These are phyloP conservation scores for Vanderwaltozyma tropicalis DNA, from an alignment of 805 yeast genomes.

Conservation along the genomic window DNA sequence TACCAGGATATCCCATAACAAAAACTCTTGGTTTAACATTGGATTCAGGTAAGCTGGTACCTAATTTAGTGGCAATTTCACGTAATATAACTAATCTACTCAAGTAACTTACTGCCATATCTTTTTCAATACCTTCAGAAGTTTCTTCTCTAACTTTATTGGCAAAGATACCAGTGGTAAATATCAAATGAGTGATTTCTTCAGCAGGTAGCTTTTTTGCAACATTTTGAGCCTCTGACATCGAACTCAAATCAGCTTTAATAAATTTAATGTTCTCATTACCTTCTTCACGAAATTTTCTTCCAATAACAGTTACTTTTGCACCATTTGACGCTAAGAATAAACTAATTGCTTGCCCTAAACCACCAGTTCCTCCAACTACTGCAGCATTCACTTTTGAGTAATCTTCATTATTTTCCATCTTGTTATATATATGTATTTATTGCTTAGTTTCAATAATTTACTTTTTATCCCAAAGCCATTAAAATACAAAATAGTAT, in stretches of 20 bases:
- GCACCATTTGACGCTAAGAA: slow-evolving; percentile 23
- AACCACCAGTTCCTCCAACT: slow-evolving; percentile 35
- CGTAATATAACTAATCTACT: slow-evolving; percentile 28
- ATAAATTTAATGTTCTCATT: slow-evolving; percentile 22
- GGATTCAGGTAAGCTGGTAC: slow-evolving; percentile 1
- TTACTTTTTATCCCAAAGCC: neutral
- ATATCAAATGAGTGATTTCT: slow-evolving; percentile 23
- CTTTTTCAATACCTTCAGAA: slow-evolving; percentile 31
- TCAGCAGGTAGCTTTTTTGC: slow-evolving; percentile 18
- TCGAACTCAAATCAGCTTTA: slow-evolving; percentile 28
- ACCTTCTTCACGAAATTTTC: slow-evolving; percentile 26
- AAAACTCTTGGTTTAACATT: slow-evolving; percentile 27
- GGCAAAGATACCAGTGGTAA: slow-evolving; percentile 35
- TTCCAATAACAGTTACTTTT: slow-evolving; percentile 30
- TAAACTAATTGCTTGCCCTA: slow-evolving; percentile 29
- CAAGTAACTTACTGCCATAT: slow-evolving; percentile 31
- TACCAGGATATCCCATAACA: slow-evolving; percentile 34
- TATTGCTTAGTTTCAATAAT: slow-evolving; percentile 3
- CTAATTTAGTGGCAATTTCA: slow-evolving; percentile 19
- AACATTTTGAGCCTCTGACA: slow-evolving; percentile 17
- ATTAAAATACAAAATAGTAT: no score
- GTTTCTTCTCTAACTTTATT: slow-evolving; percentile 26
- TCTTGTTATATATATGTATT: slow-evolving; percentile 1
- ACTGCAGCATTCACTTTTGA: slow-evolving; percentile 15
- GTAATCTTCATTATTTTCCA: slow-evolving; percentile 1